These are phyloP conservation scores for Pseudognaphalium luteoalbum DNA, from an alignment of 129 eudicot genomes.

Conservation along the genomic window DNA sequence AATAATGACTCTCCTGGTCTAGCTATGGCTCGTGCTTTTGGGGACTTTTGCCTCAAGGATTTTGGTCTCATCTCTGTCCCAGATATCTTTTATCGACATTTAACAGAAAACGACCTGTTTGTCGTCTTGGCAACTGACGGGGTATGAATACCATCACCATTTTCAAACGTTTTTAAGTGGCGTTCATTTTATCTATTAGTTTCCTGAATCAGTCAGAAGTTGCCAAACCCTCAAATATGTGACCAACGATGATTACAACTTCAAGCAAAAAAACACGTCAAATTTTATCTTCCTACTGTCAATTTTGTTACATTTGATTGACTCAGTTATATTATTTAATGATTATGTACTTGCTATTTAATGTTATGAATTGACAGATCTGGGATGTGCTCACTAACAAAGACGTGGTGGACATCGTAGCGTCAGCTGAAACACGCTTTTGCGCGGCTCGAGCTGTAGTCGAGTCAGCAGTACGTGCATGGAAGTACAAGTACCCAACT, in stretches of 20 bases:
- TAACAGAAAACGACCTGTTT: slow-evolving; percentile 74
- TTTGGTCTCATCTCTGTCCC: slow-evolving; percentile 85
- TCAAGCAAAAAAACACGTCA: background rate
- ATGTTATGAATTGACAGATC: slow-evolving; percentile 38
- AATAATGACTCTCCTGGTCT: slow-evolving; percentile 81
- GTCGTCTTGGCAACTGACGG: slow-evolving; percentile 86
- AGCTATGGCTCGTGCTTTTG: slow-evolving; percentile 98
- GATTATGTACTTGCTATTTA: background rate
- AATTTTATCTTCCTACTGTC: background rate
- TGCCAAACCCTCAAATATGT: no score
- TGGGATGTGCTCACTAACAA: slow-evolving; percentile 89
- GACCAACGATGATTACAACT: no score
- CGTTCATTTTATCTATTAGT: no score
- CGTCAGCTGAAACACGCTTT: slow-evolving; percentile 55
- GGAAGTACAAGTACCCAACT: slow-evolving; percentile 80
- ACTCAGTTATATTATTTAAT: background rate
- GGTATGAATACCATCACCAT: slow-evolving; percentile 37
- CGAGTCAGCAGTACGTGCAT: slow-evolving; percentile 77
- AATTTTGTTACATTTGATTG: background rate
- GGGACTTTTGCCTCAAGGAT: slow-evolving; percentile 90
- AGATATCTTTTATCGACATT: slow-evolving; percentile 59
- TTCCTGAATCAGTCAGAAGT: no score
- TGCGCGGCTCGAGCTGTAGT: slow-evolving; percentile 73
- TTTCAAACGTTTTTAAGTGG: background rate
- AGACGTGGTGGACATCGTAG: slow-evolving; percentile 72